Evolutionary conservation across 768 basidiomycete genomes (phyloP), one percentile per base, ranked within the genome.

Genomic region (Paxillus involutus): DNA sequence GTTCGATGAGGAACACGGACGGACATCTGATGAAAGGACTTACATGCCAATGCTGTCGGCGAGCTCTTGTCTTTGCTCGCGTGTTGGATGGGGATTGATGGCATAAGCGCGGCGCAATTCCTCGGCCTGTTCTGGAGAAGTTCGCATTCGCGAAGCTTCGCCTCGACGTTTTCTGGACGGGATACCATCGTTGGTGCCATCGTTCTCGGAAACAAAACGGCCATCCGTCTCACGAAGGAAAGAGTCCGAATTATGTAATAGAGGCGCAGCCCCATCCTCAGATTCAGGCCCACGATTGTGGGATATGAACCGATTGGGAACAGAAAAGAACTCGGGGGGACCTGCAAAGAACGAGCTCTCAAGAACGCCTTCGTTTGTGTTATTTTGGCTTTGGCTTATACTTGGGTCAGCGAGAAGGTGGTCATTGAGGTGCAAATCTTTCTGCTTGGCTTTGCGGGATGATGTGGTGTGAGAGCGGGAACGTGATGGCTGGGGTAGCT

Each of bases 41-140:
- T 71, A 90, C 89, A 90, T 90, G 72, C 86, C 87, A 67, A 90
- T 84, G 65, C 75, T 80, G 54, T 81, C 77, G 7, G 88, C 82
- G 19, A 92, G 75, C 21, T 76, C 75, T 65, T 86, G 81, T 46
- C 85, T 75, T 54, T 86, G 82, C 55, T 90, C 88, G 51, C 78
- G 77, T 1, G 82, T 78, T 26, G 89, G 89, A 62, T 88, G 88
- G 41, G 82, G 77, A 55, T 84, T 86, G 41, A 73, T 67, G 55
- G 77, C 78, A 63, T 89, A 90, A 19, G 85, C 73, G 54, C 80
- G 83, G 70, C 79, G 78, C 53, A 91, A 81, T 64, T 87, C 84
- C 17, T 91, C 85, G 4, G 79, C 79, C 64, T 91, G 89, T 52
- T 80, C 80, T 47, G 77, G 63, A 44, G 84, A 77, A 19, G 87